Evolutionary conservation across 306 rosid genomes (phyloP), one percentile per base, ranked within the genome.

Genomic region (Hippophae tibetana): DNA sequence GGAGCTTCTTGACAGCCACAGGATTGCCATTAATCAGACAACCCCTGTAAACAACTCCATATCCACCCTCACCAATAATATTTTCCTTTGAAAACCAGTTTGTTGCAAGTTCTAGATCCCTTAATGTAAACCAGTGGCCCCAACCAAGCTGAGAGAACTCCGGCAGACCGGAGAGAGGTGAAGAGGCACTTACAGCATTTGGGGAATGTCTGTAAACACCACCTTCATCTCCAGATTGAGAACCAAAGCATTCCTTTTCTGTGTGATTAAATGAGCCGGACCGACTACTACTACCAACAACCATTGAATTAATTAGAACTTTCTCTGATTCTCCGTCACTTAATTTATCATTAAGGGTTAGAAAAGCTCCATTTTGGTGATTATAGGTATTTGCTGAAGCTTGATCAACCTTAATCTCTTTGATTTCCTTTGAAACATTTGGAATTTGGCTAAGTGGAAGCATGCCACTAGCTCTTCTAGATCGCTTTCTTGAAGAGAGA

Each of bases 81-180:
- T 87, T 87, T 58, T 83, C 94, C 47, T 78, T 81, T 3, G 95
- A 79, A 83, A 90, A 90, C 71, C 80, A 67, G 69, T 70, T 81
- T 54, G 97, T 90, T 61, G 97, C 95, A 64, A 79, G 81, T 70
- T 90, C 97, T 31, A 90, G 82, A 81, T 90, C 97, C 67, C 97
- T 72, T 54, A 90, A 62, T 43, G 95, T 90, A 78, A 90, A 90
- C 97, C 97, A 90, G 70, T 90, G 97, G 65, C 97, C 97, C 95
- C 94, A 90, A 65, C 97, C 97, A 54, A 90, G 90, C 67, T 83
- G 97, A 67, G 97, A 84, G 76, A 86, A 86, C 42, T 90, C 97
- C 0, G 95, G 95, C 61, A 90, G 77, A 77, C 90, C 97, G 23
- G 79, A 78, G 66, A 86, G 79, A 54, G 97, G 94, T 7, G 96